Base-by-base conservation (phyloP, 2,329 filamentous ascomycete species). In the Pseudocercospora fijiensis region DNA sequence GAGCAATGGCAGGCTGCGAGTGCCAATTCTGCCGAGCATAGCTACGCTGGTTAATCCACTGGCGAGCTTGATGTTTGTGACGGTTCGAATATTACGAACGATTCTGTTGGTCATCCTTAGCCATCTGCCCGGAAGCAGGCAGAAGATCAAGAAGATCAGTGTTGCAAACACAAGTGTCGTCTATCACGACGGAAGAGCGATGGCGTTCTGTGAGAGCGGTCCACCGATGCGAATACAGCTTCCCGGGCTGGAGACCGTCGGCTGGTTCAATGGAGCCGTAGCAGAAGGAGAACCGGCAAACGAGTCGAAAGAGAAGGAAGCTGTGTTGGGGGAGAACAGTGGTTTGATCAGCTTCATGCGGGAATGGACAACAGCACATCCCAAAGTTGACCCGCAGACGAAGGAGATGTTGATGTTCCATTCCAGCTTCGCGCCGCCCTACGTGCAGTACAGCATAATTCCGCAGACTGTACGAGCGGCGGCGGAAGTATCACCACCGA, bases 301-400 rank as follows among this genome's bases (percentile, higher is more conserved):
- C 52, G 10, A 60, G 52, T 53, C 30, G 1, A 52, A 61, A 27
- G 49, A 61, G 20, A 60, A 41, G 22, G 64, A 63, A 24, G 62
- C 49, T 55, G 69, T 71, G 2, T 58, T 75, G 9, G 74, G 73
- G 10, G 61, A 74, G 20, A 71, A 72, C 45, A 72, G 79, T 0
- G 85, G 86, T 0, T 65, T 84, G 1, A 72, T 87, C 24, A 81
- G 82, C 41, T 90, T 85, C 71, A 86, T 90, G 83, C 85, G 82
- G 66, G 87, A 90, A 73, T 90, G 87, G 87, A 89, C 87, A 0
- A 90, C 88, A 1, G 86, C 85, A 20, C 87, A 90, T 73, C 89
- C 88, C 6, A 85, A 86, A 65, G 82, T 91, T 57, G 89, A 91
- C 68, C 85, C 84, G 0, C 70, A 75, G 0, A 88, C 87, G 0